Percentiles rank a stretch among this genome's conserved stretches.
phyloP scores from a whole-genome alignment of 345 rosid genomes.

The Gossypium sturtianum region DNA sequence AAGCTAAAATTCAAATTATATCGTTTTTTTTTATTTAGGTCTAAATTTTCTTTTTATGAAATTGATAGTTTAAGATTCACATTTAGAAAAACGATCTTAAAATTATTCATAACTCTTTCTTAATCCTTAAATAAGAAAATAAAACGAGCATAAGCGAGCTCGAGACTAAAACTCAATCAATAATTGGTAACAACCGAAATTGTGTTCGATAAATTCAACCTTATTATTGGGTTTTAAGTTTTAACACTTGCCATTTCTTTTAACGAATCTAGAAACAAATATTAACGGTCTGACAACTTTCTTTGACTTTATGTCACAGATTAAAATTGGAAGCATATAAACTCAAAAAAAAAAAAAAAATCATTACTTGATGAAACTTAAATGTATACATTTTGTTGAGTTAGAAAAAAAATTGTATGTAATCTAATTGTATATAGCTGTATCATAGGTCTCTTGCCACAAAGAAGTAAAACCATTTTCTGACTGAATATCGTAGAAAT shows the following conservation, averaged over 20 bases:
- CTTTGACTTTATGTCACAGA: too few relatives aligned
- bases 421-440: conserved; percentile 6
- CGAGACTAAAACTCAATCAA: too few relatives aligned
- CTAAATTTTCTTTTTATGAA: too few relatives aligned
- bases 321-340: background rate
- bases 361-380: background rate
- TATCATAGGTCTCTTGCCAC: conserved; percentile 41
- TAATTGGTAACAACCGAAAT: too few relatives aligned
- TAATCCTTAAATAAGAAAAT: too few relatives aligned
- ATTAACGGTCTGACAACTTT: background rate
- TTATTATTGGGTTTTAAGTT: too few relatives aligned
- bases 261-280: too few relatives aligned
- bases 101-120: too few relatives aligned
- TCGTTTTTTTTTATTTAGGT: too few relatives aligned
- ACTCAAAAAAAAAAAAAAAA: background rate
- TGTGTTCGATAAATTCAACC: too few relatives aligned
- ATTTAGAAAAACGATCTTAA: too few relatives aligned
- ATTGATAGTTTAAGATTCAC: too few relatives aligned
- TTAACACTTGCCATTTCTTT: background rate
- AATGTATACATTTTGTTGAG: background rate
- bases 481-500: conserved; percentile 25
- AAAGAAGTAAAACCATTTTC: conserved; percentile 20
- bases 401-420: background rate
- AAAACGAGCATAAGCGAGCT: accelerated
- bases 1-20: background rate